Percentiles rank a stretch among this genome's conserved stretches.
phyloP scores from a whole-genome alignment of 176 grass and related monocot genomes.

The Oryza meyeriana region DNA sequence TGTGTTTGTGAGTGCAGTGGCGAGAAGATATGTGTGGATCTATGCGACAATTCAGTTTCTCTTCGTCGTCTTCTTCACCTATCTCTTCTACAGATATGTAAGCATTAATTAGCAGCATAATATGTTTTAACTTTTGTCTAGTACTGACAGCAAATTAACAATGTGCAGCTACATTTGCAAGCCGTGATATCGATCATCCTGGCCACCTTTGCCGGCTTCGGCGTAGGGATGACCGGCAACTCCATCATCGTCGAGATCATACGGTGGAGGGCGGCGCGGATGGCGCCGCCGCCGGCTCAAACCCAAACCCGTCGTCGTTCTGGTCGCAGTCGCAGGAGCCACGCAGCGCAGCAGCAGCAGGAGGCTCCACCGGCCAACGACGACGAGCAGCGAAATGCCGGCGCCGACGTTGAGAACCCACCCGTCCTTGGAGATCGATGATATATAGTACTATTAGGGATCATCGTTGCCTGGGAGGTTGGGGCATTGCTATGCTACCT shows the following conservation, averaged over 20 bases:
- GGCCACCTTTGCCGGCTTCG: slow-evolving; percentile 87
- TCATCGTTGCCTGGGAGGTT: background rate
- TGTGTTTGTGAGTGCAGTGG: slow-evolving; percentile 33
- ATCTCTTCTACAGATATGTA: slow-evolving; percentile 86
- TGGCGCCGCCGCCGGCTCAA: background rate
- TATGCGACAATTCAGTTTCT: slow-evolving; percentile 66
- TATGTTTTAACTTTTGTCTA: too few relatives aligned
- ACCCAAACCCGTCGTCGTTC: background rate
- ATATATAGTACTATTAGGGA: too few relatives aligned
- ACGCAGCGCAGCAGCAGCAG: background rate
- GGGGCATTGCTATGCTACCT: background rate
- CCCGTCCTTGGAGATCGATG: background rate
- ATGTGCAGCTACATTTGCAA: slow-evolving; percentile 73
- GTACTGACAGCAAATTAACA: too few relatives aligned
- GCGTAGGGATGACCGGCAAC: slow-evolving; percentile 78
- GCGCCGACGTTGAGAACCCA: slow-evolving; percentile 29
- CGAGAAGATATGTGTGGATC: slow-evolving; percentile 74
- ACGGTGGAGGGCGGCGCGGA: slow-evolving; percentile 37
- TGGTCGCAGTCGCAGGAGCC: background rate
- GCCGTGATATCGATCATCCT: slow-evolving; percentile 85
- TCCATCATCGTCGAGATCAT: slow-evolving; percentile 60
- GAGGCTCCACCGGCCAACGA: background rate
- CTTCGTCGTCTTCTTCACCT: slow-evolving; percentile 75
- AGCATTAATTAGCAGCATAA: slow-evolving; percentile 4
- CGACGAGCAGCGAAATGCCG: background rate